These are phyloP conservation scores for Chromera velia DNA, from an alignment of 73 alveolate species.

Conservation along the genomic window DNA sequence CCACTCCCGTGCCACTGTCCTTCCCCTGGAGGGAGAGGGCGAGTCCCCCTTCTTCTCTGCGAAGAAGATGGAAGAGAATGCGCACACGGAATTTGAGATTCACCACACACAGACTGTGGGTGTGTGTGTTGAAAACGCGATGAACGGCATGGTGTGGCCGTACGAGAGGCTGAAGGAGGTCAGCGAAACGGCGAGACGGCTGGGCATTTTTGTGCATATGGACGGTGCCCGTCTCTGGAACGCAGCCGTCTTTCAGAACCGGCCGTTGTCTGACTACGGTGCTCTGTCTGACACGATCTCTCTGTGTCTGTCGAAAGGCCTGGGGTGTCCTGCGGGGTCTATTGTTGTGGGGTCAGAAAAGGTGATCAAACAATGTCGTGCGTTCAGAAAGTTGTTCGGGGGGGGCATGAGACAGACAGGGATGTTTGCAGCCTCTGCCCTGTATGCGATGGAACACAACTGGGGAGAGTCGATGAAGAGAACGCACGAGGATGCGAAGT, in stretches of 20 bases:
- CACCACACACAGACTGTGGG: slow-evolving; percentile 42
- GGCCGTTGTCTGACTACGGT: background rate
- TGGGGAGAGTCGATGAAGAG: no score
- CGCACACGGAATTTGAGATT: no score
- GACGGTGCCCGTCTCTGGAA: slow-evolving; percentile 67
- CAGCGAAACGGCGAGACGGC: slow-evolving; percentile 14
- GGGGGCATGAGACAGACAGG: no score
- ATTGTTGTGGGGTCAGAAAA: slow-evolving; percentile 61
- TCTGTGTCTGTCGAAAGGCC: slow-evolving; percentile 58
- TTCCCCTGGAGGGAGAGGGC: background rate
- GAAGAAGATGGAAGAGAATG: no score
- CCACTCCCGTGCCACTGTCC: background rate
- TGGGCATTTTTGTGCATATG: slow-evolving; percentile 43
- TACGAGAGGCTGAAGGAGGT: slow-evolving; percentile 22
- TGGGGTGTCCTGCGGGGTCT: slow-evolving; percentile 61
- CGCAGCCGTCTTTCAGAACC: slow-evolving; percentile 48
- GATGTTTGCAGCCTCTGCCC: no score
- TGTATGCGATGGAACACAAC: no score
- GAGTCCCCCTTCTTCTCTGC: no score
- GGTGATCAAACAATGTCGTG: no score
- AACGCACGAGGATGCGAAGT: no score
- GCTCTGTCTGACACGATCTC: slow-evolving; percentile 38
- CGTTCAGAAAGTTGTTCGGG: no score
- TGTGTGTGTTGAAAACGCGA: slow-evolving; percentile 47
- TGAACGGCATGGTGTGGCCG: slow-evolving; percentile 41